Conservation (phyloP, 306 rosid genomes). For the Malus domestica region DNA sequence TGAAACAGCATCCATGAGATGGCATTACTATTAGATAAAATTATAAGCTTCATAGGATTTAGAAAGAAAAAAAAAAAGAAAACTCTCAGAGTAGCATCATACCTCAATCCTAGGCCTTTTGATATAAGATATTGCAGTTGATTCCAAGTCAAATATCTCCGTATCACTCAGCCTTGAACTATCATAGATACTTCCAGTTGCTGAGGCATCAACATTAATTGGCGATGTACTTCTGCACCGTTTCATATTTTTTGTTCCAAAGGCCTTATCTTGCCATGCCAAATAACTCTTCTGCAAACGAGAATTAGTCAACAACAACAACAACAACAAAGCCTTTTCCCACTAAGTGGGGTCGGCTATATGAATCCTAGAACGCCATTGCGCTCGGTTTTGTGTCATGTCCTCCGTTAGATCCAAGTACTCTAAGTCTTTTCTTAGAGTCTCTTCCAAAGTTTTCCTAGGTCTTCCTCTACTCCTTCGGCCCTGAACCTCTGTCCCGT, state of each 20-base stretch:
- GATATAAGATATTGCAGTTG: conserved; percentile 52
- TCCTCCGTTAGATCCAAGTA: too few relatives aligned
- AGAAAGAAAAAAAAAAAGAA: not conserved
- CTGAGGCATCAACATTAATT: conserved; percentile 39
- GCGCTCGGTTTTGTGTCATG: too few relatives aligned
- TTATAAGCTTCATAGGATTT: not conserved
- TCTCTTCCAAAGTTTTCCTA: too few relatives aligned
- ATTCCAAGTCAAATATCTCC: conserved; percentile 60
- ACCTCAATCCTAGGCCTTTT: conserved; percentile 70
- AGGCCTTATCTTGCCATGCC: conserved; percentile 49
- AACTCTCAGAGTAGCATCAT: conserved; percentile 1
- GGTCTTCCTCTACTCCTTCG: too few relatives aligned
- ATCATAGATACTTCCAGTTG: conserved; percentile 49
- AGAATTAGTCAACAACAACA: conserved; percentile 36
- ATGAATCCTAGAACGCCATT: too few relatives aligned
- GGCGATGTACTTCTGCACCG: conserved; percentile 62
- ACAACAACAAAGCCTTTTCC: too few relatives aligned
- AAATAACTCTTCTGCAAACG: conserved; percentile 63
- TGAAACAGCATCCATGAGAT: not conserved
- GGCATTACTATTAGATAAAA: not conserved
- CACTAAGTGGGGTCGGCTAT: too few relatives aligned
- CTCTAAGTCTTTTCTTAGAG: too few relatives aligned
- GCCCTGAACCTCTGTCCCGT: too few relatives aligned
- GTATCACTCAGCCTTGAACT: conserved; percentile 36
- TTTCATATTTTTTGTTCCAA: conserved; percentile 62